phyloP scores from a whole-genome alignment of 2,329 filamentous ascomycete species.

The Sclerotinia nivalis region DNA sequence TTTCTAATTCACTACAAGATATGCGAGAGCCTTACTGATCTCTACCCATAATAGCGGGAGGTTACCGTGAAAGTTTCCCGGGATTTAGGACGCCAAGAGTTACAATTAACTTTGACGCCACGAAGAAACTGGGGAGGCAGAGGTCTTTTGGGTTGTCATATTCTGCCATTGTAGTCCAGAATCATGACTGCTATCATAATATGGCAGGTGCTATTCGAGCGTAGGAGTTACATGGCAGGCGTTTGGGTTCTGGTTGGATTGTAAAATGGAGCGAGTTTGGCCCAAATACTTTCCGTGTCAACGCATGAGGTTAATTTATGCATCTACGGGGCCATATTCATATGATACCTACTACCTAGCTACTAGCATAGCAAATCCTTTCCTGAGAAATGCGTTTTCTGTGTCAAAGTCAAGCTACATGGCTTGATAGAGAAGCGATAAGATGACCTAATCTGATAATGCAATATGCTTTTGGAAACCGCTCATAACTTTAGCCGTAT shows the following conservation, averaged over 20 bases:
- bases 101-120: constrained; percentile 74
- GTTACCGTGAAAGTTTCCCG: constrained; percentile 69
- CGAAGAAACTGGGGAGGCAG: constrained; percentile 84
- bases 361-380: neutral
- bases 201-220: constrained; percentile 20
- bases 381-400: neutral
- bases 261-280: neutral
- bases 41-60: constrained; percentile 53
- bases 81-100: constrained; percentile 49
- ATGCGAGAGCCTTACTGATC: neutral
- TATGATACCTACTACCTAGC: neutral
- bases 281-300: neutral
- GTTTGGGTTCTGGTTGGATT: constrained; percentile 23
- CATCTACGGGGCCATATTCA: neutral
- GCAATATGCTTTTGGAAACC: no score
- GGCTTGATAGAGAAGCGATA: neutral
- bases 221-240: constrained; percentile 30
- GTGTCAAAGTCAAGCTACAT: constrained; percentile 1
- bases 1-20: neutral
- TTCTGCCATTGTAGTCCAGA: constrained; percentile 67
- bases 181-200: neutral
- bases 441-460: neutral
- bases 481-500: no score
- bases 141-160: constrained; percentile 86
- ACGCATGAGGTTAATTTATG: neutral